phyloP scores from a whole-genome alignment of 2,329 filamentous ascomycete genomes.

The Madurella mycetomatis region DNA sequence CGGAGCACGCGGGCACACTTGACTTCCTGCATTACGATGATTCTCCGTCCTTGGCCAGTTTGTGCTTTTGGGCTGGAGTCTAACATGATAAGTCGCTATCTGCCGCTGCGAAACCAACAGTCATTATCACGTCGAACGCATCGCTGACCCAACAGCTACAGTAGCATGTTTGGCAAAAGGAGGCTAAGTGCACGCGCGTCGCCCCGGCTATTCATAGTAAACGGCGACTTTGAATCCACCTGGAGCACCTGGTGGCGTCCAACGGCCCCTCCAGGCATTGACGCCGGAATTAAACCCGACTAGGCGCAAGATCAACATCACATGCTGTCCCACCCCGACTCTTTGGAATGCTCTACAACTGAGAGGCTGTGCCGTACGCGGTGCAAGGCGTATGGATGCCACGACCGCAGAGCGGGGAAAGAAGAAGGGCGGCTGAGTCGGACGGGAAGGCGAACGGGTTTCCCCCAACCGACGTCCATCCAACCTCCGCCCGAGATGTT shows the following conservation, averaged over 20 bases:
- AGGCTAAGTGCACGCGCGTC: background rate
- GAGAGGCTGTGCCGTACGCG: background rate
- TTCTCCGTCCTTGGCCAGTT: no score
- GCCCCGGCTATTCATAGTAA: background rate
- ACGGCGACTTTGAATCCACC: background rate
- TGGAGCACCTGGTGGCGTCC: background rate
- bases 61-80: no score
- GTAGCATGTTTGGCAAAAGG: background rate
- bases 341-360: background rate
- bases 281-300: conserved; percentile 15
- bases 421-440: background rate
- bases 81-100: background rate
- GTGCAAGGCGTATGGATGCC: background rate
- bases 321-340: background rate
- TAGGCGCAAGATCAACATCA: background rate
- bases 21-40: no score
- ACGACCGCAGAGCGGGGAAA: background rate
- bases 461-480: conserved; percentile 15
- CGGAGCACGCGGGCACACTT: no score
- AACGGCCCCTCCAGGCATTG: conserved; percentile 5
- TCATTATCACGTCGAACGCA: background rate
- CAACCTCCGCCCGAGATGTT: background rate
- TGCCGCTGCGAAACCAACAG: background rate
- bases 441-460: conserved; percentile 6
- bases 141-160: background rate